Percentiles rank a stretch among this genome's conserved stretches.
Conservation (phyloP, 2,329 filamentous ascomycete species). For the Fonsecaea erecta region DNA sequence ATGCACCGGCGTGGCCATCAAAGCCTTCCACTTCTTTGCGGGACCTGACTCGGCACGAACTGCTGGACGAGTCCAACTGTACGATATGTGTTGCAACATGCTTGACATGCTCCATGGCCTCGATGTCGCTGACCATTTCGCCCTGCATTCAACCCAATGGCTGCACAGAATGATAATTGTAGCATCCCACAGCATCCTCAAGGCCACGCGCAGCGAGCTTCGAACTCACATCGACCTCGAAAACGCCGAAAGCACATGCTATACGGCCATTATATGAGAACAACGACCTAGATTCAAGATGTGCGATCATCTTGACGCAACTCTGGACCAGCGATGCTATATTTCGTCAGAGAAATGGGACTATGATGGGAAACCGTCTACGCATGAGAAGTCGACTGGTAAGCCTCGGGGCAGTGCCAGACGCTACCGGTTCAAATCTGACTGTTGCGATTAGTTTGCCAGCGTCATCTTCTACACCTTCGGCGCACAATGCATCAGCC, state of each 20-base stretch:
- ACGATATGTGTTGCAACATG: constrained; percentile 11
- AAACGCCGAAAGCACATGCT: constrained; percentile 11
- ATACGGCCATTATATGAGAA: constrained; percentile 13
- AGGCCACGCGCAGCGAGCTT: constrained; percentile 11
- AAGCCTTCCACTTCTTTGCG: constrained; percentile 22
- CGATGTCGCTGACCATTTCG: constrained; percentile 7
- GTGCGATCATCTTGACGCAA: constrained; percentile 19
- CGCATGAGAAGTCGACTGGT: constrained; percentile 15
- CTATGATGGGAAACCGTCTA: neutral
- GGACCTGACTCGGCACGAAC: constrained; percentile 2
- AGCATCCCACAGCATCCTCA: constrained; percentile 11
- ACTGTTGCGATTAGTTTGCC: constrained; percentile 10
- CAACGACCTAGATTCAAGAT: constrained; percentile 12
- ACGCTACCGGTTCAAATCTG: neutral
- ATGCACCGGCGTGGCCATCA: constrained; percentile 16
- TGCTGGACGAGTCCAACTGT: constrained; percentile 9
- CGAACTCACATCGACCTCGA: constrained; percentile 8
- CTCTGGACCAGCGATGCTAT: constrained; percentile 16
- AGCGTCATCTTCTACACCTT: constrained; percentile 14
- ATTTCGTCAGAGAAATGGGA: constrained; percentile 14
- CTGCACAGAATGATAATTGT: constrained; percentile 3
- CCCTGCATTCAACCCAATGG: constrained; percentile 11
- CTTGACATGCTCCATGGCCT: constrained; percentile 19
- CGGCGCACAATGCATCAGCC: constrained; percentile 6
- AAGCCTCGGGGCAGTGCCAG: constrained; percentile 1